Conservation (phyloP, 139 green algal genomes). For the Asterochloris sp. region DNA sequence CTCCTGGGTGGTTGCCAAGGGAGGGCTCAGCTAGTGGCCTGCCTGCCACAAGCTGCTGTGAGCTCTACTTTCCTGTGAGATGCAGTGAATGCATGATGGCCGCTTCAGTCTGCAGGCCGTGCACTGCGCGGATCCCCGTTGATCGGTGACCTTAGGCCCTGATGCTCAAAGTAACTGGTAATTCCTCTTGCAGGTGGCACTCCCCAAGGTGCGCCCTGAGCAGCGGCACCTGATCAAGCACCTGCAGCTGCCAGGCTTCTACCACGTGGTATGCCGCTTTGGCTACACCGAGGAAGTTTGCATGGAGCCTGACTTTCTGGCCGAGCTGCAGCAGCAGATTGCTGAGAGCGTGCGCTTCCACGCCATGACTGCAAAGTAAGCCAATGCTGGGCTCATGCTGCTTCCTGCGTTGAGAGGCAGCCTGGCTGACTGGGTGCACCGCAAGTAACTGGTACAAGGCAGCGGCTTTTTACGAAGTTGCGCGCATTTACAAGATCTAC, state of each 20-base stretch:
- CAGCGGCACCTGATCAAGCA: background rate
- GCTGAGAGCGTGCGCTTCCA: background rate
- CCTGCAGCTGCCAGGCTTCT: background rate
- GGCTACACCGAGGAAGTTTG: constrained; percentile 4
- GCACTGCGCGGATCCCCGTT: background rate
- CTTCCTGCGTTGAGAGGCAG: background rate
- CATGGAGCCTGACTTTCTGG: background rate
- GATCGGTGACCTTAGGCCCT: too few species aligned
- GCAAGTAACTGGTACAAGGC: too few species aligned
- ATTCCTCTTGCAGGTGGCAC: constrained; percentile 1
- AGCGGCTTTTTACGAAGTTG: too few species aligned
- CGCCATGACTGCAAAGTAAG: constrained; percentile 10
- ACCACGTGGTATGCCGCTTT: background rate
- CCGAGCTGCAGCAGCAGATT: background rate
- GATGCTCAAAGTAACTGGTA: background rate
- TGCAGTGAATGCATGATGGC: background rate
- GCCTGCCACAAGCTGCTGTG: background rate
- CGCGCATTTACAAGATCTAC: too few species aligned
- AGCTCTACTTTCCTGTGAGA: background rate
- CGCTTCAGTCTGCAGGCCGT: background rate
- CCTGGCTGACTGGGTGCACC: too few species aligned
- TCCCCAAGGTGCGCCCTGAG: background rate
- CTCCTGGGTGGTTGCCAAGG: background rate
- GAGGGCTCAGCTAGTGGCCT: background rate
- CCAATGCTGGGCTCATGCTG: background rate